Evolutionary conservation across 805 yeast species (phyloP).

Genomic region (Saturnispora zaruensis): DNA sequence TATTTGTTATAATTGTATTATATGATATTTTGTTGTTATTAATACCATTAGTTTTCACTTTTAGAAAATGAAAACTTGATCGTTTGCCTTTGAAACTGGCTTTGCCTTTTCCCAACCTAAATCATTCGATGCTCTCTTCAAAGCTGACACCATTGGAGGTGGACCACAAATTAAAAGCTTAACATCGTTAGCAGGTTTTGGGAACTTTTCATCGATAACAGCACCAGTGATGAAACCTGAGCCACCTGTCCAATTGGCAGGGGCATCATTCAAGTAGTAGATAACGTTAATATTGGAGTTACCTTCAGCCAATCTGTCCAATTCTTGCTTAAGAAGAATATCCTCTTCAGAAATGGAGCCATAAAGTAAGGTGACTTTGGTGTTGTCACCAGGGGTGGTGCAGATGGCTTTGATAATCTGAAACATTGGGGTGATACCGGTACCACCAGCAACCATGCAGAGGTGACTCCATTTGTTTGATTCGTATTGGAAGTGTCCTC

Average conservation of each 20-base stretch:
- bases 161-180: constrained; percentile 89
- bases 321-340: constrained; percentile 70
- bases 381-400: constrained; percentile 66
- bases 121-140: constrained; percentile 66
- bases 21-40: not conserved
- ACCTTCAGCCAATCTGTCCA: constrained; percentile 52
- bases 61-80: constrained; percentile 82
- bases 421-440: constrained; percentile 95
- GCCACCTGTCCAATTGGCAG: constrained; percentile 66
- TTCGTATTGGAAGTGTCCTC: constrained; percentile 75
- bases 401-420: constrained; percentile 81
- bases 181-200: constrained; percentile 48
- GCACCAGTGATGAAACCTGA: constrained; percentile 77
- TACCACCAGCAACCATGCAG: constrained; percentile 95
- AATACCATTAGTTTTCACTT: not conserved
- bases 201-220: constrained; percentile 53
- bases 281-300: constrained; percentile 58
- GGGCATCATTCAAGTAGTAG: constrained; percentile 69
- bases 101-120: constrained; percentile 79
- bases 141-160: constrained; percentile 80
- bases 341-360: constrained; percentile 78
- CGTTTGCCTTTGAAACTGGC: constrained; percentile 83
- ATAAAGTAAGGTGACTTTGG: constrained; percentile 65
- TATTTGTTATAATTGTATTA: not conserved
- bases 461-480: constrained; percentile 68